These are phyloP conservation scores for Corchorus olitorius DNA, from an alignment of 345 rosid species.

Conservation along the genomic window DNA sequence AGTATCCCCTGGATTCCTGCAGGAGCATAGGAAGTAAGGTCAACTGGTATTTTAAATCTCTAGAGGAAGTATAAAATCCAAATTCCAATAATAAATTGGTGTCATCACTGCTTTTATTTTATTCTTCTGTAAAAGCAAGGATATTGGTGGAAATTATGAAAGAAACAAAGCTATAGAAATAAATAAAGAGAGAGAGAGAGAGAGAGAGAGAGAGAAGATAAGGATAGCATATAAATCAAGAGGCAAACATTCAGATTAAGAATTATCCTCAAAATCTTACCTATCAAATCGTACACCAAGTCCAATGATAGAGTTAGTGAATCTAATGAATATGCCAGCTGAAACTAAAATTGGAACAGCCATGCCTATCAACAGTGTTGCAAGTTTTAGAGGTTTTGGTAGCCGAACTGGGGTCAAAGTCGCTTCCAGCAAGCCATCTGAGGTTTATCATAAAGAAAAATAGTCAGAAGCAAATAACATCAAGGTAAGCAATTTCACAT, in stretches of 20 bases:
- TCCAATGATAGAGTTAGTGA: conserved; percentile 54
- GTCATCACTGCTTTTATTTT: too few species aligned
- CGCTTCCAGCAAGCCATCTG: conserved; percentile 95
- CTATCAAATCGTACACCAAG: conserved; percentile 75
- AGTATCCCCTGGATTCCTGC: conserved; percentile 82
- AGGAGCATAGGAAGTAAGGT: conserved; percentile 21
- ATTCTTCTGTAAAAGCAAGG: too few species aligned
- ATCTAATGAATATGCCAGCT: conserved; percentile 65
- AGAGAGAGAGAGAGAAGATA: neutral
- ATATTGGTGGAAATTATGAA: too few species aligned
- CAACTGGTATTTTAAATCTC: conserved; percentile 4
- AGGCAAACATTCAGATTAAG: neutral
- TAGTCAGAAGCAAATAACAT: conserved; percentile 9
- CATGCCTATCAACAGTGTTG: conserved; percentile 74
- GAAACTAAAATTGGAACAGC: conserved; percentile 71
- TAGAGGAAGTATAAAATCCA: conserved; percentile 3
- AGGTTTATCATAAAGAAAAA: conserved; percentile 20
- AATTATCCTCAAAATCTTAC: conserved; percentile 38
- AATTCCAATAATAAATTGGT: neutral
- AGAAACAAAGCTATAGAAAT: too few species aligned
- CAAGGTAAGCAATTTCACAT: neutral
- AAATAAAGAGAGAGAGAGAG: too few species aligned
- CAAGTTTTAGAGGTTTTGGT: conserved; percentile 93
- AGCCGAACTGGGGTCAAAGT: conserved; percentile 78
- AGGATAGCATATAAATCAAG: neutral